Evolutionary conservation across 495 filamentous ascomycete genomes (phyloP), one percentile per base, ranked within the genome.

Genomic region (Aspergillus heteromorphus): DNA sequence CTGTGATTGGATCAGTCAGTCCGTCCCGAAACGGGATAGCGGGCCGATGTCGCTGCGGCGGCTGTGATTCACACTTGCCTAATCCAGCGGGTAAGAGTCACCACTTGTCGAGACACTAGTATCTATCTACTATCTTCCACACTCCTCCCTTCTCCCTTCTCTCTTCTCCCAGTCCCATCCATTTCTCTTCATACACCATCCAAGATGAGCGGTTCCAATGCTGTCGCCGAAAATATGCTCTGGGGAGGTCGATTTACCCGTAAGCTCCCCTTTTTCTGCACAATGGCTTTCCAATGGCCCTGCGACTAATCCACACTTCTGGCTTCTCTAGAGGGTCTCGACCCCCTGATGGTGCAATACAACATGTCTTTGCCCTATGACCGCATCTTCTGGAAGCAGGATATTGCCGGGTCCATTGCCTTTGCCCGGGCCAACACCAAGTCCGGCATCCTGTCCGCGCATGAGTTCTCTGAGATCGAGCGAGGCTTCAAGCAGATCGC

Each of bases 321-420:
- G 23, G 14, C 17, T 11, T 23, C 19, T 48, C 19, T 54, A 75
- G 87, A 89, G 76, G 83, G 85, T 62, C 83, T 93, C 58, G 89
- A 96, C 73, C 88, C 90, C 42, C 77, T 96, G 43, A 95, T 96
- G 90, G 83, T 85, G 47, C 74, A 84, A 58, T 96, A 95, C 79
- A 96, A 97, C 75, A 82, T 85, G 69, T 87, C 85, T n/a, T 84
- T 92, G 52, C 81, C 84, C 72, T 90, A 87, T 71, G 92, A 96
- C 74, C 86, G 85, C 58, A 79, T 81, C 45, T 84, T 96, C 71
- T 91, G 88, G 76, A 80, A 81, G 55, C 83, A 95, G 68, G 87
- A 96, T 60, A 87, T 92, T 57, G 76, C 78, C 17, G 87, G 91
- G 68, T 87, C 85, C 53, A 86, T 95, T 51, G 91, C 91, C 45